phyloP scores from a whole-genome alignment of 306 rosid species.

The Rosa chinensis region DNA sequence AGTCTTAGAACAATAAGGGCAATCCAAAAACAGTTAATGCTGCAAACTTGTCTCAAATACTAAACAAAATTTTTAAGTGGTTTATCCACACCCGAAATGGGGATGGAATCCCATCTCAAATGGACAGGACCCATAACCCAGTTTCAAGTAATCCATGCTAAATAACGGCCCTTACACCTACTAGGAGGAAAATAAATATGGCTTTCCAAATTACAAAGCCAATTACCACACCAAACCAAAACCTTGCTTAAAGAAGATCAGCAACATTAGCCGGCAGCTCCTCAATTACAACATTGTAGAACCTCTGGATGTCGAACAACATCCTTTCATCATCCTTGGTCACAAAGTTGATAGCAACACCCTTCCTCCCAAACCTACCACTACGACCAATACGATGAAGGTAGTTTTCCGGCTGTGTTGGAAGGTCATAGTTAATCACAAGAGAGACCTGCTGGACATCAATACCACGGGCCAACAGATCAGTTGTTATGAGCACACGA shows the following conservation, averaged over 20 bases:
- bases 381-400: constrained; percentile 75
- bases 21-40: constrained; percentile 29
- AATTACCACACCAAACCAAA: constrained; percentile 25
- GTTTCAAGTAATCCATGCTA: constrained; percentile 22
- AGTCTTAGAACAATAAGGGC: constrained; percentile 10
- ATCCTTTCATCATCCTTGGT: constrained; percentile 60
- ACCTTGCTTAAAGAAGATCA: constrained; percentile 58
- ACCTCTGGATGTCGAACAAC: constrained; percentile 64
- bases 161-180: constrained; percentile 37
- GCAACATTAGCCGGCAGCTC: constrained; percentile 74
- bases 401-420: constrained; percentile 71
- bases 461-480: constrained; percentile 68
- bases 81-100: constrained; percentile 36
- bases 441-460: constrained; percentile 74
- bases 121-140: constrained; percentile 31
- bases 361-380: constrained; percentile 71
- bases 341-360: constrained; percentile 73
- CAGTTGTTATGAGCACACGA: constrained; percentile 68
- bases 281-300: constrained; percentile 58
- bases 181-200: constrained; percentile 23
- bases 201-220: constrained; percentile 34
- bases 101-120: constrained; percentile 25
- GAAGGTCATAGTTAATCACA: constrained; percentile 68
- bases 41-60: constrained; percentile 27
- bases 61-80: constrained; percentile 43